Evolutionary conservation across 306 rosid genomes (phyloP), one percentile per base, ranked within the genome.

Genomic region (Purshia tridentata): DNA sequence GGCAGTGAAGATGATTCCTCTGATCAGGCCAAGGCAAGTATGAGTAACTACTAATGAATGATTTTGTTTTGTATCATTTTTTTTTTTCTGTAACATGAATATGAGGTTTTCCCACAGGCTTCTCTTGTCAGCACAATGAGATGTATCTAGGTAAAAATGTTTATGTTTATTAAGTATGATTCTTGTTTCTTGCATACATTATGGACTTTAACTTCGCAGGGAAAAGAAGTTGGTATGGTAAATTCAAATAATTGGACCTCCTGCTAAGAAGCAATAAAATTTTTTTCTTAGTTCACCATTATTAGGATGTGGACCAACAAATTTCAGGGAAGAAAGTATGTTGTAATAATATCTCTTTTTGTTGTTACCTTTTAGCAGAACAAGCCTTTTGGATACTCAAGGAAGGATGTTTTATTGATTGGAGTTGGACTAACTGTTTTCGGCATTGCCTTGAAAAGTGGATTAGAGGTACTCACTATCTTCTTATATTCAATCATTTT

Each of bases 371-470:
- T 52, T n/a, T 57, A 75, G 70, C 86, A 81, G 96, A 81, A 84
- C 77, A 75, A 82, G 29, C 86, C 95, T 20, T 94, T 94, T 57
- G 99, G 99, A 59, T 94, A 94, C 83, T 64, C 90, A 23, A 89
- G 99, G 86, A 94, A 94, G 82, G 99, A 94, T 84, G 97, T 91
- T 82, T 61, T 94, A 52, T 77, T 91, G 79, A 89, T 94, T 82
- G 99, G 99, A 68, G 42, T 91, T 50, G 97, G 97, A 65, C 83
- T 94, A 79, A 94, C 97, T 70, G 75, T 72, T 41, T 60, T 90
- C 18, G 99, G 99, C 49, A 8, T 84, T 76, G 97, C 85, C 82
- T 85, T 94, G 82, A 84, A 94, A 81, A 80, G 84, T 78, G 99
- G 99, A 83, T 74, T 94, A 61, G 97, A 91, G 97, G 99, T 91